A percentile compares a stretch with the other conserved stretches of the same genome.
Evolutionary conservation across 2,329 filamentous ascomycete genomes (phyloP).

Genomic region (Pyrenophora tritici-repentis): DNA sequence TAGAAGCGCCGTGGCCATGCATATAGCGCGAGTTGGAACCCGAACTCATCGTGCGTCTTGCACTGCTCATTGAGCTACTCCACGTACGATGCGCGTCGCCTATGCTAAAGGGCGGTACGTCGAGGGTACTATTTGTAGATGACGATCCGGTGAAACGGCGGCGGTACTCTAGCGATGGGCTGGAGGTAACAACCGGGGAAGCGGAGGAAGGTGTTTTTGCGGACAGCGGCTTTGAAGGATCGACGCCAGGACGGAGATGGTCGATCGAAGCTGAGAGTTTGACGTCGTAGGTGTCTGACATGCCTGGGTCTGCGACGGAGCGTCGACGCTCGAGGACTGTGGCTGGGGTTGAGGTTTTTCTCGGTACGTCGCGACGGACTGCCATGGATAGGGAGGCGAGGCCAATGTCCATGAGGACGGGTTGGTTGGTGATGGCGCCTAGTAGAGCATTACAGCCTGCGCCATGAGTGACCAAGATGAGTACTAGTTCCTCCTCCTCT

Average conservation of each 20-base stretch:
- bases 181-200: constrained; percentile 38
- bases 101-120: constrained; percentile 36
- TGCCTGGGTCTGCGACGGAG: constrained; percentile 51
- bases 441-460: constrained; percentile 96
- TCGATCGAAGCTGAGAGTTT: constrained; percentile 75
- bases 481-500: constrained; percentile 69
- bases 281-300: constrained; percentile 71
- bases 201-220: constrained; percentile 24
- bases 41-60: constrained; percentile 46
- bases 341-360: constrained; percentile 28
- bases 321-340: constrained; percentile 40
- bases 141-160: constrained; percentile 30
- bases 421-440: constrained; percentile 87
- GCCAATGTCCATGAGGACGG: constrained; percentile 85
- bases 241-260: constrained; percentile 64
- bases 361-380: constrained; percentile 34
- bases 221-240: constrained; percentile 42
- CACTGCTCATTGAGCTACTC: constrained; percentile 48
- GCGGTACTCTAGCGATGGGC: constrained; percentile 32
- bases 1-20: constrained; percentile 23
- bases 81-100: constrained; percentile 38
- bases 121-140: constrained; percentile 29
- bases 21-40: constrained; percentile 32
- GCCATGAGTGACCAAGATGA: constrained; percentile 90
- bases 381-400: constrained; percentile 93